Percentiles rank a stretch among this genome's conserved stretches.
Evolutionary conservation across 2,329 filamentous ascomycete genomes (phyloP).

Genomic region (Colletotrichum sp.): DNA sequence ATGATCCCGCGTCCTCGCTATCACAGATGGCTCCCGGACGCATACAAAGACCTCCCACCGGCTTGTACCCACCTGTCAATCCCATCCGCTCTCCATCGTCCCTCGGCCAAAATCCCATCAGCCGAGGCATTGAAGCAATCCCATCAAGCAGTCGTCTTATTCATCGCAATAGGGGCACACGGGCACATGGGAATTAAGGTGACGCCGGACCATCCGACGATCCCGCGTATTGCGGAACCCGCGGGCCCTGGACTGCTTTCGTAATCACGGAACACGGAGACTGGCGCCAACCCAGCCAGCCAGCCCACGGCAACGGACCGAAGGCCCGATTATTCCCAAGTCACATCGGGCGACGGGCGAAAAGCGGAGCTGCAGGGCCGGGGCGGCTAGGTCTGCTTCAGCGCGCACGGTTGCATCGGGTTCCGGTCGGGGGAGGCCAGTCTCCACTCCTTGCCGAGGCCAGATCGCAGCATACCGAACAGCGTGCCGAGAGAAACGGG

Average conservation of each 20-base stretch:
- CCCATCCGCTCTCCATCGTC: not conserved
- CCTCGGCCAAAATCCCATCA: not conserved
- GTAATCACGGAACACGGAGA: not conserved
- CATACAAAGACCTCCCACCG: not conserved
- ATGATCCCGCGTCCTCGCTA: not conserved
- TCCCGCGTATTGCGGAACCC: not conserved
- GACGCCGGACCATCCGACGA: not conserved
- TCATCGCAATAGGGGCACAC: not conserved
- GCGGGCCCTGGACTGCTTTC: not conserved
- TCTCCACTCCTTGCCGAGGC: not conserved
- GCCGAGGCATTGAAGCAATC: not conserved
- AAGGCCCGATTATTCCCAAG: constrained; percentile 1
- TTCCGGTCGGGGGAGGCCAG: not conserved
- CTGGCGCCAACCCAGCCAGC: not conserved
- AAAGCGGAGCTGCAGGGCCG: not conserved
- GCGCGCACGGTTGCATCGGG: not conserved
- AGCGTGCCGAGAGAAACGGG: not conserved
- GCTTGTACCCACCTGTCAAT: not conserved
- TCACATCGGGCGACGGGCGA: not conserved
- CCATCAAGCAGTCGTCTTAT: not conserved
- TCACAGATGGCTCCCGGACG: not conserved
- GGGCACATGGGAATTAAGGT: not conserved
- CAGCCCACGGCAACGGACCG: constrained; percentile 1
- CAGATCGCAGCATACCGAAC: not conserved
- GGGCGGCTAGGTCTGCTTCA: not conserved